Base-by-base conservation (phyloP, 768 basidiomycete species). In the Russula ochroleuca region DNA sequence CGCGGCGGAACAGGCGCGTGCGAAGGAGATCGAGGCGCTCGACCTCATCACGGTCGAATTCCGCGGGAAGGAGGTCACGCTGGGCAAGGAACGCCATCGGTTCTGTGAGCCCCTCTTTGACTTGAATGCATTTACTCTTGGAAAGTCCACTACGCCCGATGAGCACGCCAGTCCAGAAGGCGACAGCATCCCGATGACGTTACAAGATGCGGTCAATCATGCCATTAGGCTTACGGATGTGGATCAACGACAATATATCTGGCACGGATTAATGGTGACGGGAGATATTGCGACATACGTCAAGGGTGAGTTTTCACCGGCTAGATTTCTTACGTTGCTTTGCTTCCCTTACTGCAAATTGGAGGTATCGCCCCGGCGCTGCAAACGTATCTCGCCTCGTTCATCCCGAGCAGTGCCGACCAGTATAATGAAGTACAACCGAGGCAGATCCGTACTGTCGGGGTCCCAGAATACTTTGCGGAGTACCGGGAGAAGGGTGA, bases 81-180 rank as follows among this genome's bases (percentile, higher is more conserved):
- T 96, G 40, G 94, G 94, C 19, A 91, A 90, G 72, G 92, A 93
- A 71, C 81, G 94, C 40, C 93, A 97, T 78, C 80, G 90, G 45
- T 90, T 94, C 75, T 93, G 91, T 72, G 94, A 96, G 73, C 92
- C 93, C 7, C 78, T 97, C 31, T 94, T 93, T 67, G 87, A 93
- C 70, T 87, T 88, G 2, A 77, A 73, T 35, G 35, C 35, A 10
- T 35, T 92, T 62, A 74, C 75, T 14, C 63, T 65, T 37, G 54
- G 72, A 5, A 57, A 61, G 28, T 19, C 48, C 41, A 43, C 47
- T 17, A 43, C 56, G 28, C 66, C 62, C 5, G 64, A 66, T 3
- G 48, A 57, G 43, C 52, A 64, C 21, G 63, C 57, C 28, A 56
- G 55, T 74, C 45, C 73, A 69, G 40, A 70, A 72, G 63, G 31